These are phyloP conservation scores for Beauveria bassiana DNA, from an alignment of 2,329 filamentous ascomycete species.

Conservation along the genomic window DNA sequence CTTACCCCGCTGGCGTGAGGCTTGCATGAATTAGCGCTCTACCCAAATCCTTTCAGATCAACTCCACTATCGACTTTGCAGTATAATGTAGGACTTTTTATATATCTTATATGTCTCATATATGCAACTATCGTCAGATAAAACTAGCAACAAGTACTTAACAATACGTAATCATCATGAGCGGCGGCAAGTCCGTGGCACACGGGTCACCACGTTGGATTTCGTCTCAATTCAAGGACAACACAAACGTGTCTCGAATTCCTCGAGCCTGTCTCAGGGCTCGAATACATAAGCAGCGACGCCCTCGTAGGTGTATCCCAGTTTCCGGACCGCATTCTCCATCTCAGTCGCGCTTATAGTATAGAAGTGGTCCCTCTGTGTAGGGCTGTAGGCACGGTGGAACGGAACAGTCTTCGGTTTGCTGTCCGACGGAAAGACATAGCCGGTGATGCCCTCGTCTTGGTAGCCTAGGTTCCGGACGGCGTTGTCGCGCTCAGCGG, in stretches of 20 bases:
- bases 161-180: neutral
- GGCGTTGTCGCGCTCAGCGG: constrained; percentile 9
- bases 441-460: constrained; percentile 9
- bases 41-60: neutral
- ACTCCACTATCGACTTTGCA: neutral
- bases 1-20: neutral
- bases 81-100: neutral
- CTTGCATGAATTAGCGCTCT: constrained; percentile 1
- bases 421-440: neutral
- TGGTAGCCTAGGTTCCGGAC: constrained; percentile 2
- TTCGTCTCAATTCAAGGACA: neutral
- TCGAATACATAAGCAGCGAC: neutral
- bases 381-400: constrained; percentile 1
- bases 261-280: neutral
- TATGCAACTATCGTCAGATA: neutral
- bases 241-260: neutral
- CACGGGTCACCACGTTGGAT: neutral
- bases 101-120: neutral
- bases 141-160: neutral
- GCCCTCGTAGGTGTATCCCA: constrained; percentile 7
- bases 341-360: neutral
- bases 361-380: constrained; percentile 5
- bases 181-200: neutral
- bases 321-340: constrained; percentile 3
- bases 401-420: neutral